These are phyloP conservation scores for Globisporangium emineosum DNA, from an alignment of 352 stramenopile species.

Conservation along the genomic window DNA sequence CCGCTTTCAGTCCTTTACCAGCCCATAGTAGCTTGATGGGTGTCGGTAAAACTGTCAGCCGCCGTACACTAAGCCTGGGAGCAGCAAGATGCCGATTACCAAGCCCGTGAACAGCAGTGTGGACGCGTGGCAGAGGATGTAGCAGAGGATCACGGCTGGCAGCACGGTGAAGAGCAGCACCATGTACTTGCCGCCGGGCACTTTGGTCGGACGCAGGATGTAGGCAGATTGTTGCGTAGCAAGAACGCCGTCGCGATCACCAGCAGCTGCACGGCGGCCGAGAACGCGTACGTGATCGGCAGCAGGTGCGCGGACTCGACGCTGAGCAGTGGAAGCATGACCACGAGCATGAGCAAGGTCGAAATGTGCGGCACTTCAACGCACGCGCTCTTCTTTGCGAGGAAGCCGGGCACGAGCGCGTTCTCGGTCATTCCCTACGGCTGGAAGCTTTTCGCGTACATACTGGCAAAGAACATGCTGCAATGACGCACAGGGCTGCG, in stretches of 20 bases:
- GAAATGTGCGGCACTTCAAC: conserved; percentile 41
- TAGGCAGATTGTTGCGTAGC: conserved; percentile 73
- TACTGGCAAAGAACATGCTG: conserved; percentile 84
- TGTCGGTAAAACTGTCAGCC: conserved; percentile 15
- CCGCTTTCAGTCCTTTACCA: conserved; percentile 14
- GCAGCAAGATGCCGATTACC: conserved; percentile 32
- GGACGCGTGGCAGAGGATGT: conserved; percentile 50
- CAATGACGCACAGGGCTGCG: conserved; percentile 67
- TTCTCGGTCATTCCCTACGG: conserved; percentile 70
- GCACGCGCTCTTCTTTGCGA: conserved; percentile 46
- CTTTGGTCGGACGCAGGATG: conserved; percentile 60
- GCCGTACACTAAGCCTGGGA: conserved; percentile 30
- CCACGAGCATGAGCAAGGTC: conserved; percentile 29
- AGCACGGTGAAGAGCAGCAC: conserved; percentile 33
- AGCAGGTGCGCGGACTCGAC: conserved; percentile 74
- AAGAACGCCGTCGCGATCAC: conserved; percentile 90
- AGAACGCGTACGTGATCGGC: conserved; percentile 90
- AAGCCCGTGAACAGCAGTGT: conserved; percentile 23
- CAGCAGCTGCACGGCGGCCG: conserved; percentile 77
- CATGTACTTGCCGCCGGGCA: conserved; percentile 38
- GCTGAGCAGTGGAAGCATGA: conserved; percentile 40
- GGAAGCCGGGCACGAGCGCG: conserved; percentile 66
- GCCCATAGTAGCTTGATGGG: conserved; percentile 9
- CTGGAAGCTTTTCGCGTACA: conserved; percentile 83
- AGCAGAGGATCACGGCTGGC: conserved; percentile 41